A percentile compares a stretch with the other conserved stretches of the same genome.
These are phyloP conservation scores for Protomyces inundatus DNA, from an alignment of 1,139 yeast genomes.

Conservation along the genomic window DNA sequence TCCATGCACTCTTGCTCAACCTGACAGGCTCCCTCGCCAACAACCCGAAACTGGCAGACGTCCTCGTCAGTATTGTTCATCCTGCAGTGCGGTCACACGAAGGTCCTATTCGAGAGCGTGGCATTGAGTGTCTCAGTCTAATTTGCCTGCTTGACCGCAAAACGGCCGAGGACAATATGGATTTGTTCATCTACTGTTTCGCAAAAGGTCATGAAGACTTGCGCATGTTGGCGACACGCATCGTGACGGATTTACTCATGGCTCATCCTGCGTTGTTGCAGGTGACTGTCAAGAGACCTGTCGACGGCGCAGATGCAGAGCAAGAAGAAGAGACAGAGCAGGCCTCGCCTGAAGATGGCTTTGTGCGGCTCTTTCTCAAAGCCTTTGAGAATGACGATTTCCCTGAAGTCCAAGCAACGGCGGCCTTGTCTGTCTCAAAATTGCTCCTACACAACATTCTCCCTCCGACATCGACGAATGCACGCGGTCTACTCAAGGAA, in stretches of 20 bases:
- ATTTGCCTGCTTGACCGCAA: constrained; percentile 65
- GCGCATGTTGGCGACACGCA: constrained; percentile 58
- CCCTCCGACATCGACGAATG: constrained; percentile 39
- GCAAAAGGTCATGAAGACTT: constrained; percentile 58
- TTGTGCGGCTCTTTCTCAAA: constrained; percentile 61
- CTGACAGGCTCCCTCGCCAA: constrained; percentile 58
- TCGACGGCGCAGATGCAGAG: constrained; percentile 39
- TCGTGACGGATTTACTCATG: constrained; percentile 72
- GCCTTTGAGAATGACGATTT: constrained; percentile 49
- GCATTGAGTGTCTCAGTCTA: constrained; percentile 71
- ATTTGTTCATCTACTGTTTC: constrained; percentile 60
- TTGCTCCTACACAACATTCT: constrained; percentile 72
- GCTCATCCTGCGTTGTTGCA: constrained; percentile 67
- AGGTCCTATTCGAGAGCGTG: constrained; percentile 58
- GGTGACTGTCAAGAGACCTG: constrained; percentile 60
- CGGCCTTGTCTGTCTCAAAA: constrained; percentile 85
- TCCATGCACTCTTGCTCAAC: constrained; percentile 66
- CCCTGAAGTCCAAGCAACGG: constrained; percentile 67
- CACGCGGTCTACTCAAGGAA: constrained; percentile 55
- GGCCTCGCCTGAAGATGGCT: constrained; percentile 39
- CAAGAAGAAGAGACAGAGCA: constrained; percentile 10
- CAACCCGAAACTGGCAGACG: constrained; percentile 64
- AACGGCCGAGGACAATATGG: constrained; percentile 57
- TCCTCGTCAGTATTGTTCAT: constrained; percentile 71
- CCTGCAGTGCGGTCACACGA: constrained; percentile 69